Evolutionary conservation across 2,329 filamentous ascomycete species (phyloP), one percentile per base, ranked within the genome.

Genomic region (Cordyceps tenuipes): DNA sequence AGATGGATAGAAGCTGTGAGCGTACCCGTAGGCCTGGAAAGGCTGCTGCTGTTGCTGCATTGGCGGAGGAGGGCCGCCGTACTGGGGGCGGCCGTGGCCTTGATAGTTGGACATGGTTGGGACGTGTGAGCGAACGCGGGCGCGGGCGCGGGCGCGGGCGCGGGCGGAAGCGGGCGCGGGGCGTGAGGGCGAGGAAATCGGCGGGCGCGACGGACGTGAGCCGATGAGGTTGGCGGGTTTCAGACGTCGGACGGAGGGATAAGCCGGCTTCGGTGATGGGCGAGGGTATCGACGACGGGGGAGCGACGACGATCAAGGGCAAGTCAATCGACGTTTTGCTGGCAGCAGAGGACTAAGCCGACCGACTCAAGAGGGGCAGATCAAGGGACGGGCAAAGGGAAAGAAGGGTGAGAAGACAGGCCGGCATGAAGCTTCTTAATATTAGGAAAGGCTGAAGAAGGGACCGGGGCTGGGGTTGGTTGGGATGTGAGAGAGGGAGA

Each of bases 1-100:
- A 34, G 26, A 9, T 8, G 19, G 17, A 26, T 21, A 19, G 21
- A 8, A 26, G 17, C 17, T 59, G n/a, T 8, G 15, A 36, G 26
- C 57, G 29, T 54, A 59, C 57, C 49, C 57, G 49, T 54, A 53
- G 23, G 44, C 44, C 26, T 56, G 52, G 58, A 49, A 60, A n/a
- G 51, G 46, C 29, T 49, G 44, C 55, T 57, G 48, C 26, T 50
- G 50, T 12, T 53, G 51, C 54, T 49, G 58, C 51, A 59, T 31
- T 4, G 57, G 57, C 41, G 57, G 49, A 41, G 57, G 49, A 41
- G 49, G 49, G 31, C 57, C 49, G 31, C 57, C 49, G 31, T 59
- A 59, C 57, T 53, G 57, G 19, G 49, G 57, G 29, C 57, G 57
- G 41, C 58, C 58, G 44, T 60, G 41, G 10, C 51, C 51, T 46